Evolutionary conservation across 805 yeast genomes (phyloP).

Genomic region (Myxozyma lipomycoides): DNA sequence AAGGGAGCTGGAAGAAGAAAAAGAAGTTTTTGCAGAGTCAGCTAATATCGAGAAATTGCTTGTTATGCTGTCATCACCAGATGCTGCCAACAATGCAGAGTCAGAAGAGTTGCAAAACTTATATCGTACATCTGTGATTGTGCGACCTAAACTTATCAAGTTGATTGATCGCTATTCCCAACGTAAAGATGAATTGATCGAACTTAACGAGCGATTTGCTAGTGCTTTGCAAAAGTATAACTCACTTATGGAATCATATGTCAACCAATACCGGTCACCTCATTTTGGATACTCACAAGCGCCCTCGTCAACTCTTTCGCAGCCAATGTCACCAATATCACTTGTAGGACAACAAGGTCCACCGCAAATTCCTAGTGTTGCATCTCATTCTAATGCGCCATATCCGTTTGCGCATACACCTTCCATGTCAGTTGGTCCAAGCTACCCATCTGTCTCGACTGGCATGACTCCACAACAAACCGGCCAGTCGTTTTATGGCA

Average conservation of each 20-base stretch:
- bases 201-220: constrained; percentile 64
- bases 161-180: constrained; percentile 72
- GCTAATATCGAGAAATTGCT: constrained; percentile 68
- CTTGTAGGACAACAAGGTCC: not conserved
- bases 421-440: not conserved
- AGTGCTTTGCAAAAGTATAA: constrained; percentile 68
- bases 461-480: not conserved
- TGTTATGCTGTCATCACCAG: constrained; percentile 47
- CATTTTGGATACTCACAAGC: not conserved
- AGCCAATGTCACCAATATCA: not conserved
- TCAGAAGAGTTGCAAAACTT: constrained; percentile 67
- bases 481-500: not conserved
- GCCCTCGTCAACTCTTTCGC: not conserved
- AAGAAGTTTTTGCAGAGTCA: constrained; percentile 49
- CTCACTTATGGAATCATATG: constrained; percentile 55
- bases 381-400: not conserved
- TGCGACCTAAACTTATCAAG: constrained; percentile 70
- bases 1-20: constrained; percentile 50
- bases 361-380: not conserved
- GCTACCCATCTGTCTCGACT: not conserved
- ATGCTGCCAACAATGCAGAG: constrained; percentile 41
- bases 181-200: constrained; percentile 71
- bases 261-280: constrained; percentile 28
- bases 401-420: not conserved
- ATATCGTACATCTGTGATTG: constrained; percentile 66